Evolutionary conservation across 2,329 filamentous ascomycete genomes (phyloP).

Genomic region (Ceratocystis destructans): DNA sequence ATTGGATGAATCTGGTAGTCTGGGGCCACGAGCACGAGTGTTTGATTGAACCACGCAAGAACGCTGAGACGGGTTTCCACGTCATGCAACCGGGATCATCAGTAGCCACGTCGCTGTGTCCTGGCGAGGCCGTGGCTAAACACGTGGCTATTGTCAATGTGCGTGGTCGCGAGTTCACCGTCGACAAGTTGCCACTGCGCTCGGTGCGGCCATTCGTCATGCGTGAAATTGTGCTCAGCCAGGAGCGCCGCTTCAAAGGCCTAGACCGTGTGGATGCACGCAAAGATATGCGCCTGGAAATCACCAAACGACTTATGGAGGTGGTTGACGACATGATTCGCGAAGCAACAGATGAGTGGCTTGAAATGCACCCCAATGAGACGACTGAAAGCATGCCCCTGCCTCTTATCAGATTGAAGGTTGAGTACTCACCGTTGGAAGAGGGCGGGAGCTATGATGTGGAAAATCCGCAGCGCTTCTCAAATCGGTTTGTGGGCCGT

Average conservation of each 20-base stretch:
- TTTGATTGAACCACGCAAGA: slow-evolving; percentile 67
- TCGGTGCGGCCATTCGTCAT: slow-evolving; percentile 85
- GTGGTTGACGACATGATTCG: slow-evolving; percentile 80
- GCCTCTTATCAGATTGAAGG: slow-evolving; percentile 75
- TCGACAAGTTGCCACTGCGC: slow-evolving; percentile 71
- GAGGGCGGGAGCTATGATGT: slow-evolving; percentile 67
- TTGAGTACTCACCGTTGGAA: slow-evolving; percentile 77
- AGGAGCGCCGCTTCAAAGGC: slow-evolving; percentile 62
- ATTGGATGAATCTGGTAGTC: slow-evolving; percentile 79
- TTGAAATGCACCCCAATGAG: slow-evolving; percentile 55
- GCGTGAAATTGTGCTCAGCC: slow-evolving; percentile 61
- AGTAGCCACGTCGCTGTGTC: slow-evolving; percentile 80
- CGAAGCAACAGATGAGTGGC: slow-evolving; percentile 70
- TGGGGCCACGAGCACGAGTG: slow-evolving; percentile 99
- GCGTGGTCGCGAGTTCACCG: slow-evolving; percentile 66
- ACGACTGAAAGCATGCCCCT: slow-evolving; percentile 43
- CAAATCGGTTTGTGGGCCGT: slow-evolving; percentile 75
- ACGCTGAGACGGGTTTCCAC: slow-evolving; percentile 78
- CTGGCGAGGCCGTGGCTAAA: slow-evolving; percentile 80
- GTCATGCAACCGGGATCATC: slow-evolving; percentile 98
- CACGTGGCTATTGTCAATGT: slow-evolving; percentile 78
- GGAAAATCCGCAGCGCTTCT: slow-evolving; percentile 93
- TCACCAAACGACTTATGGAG: slow-evolving; percentile 61
- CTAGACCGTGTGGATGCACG: slow-evolving; percentile 48
- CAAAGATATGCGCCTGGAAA: slow-evolving; percentile 67